phyloP scores from a whole-genome alignment of 2,329 filamentous ascomycete species.

The Coleophoma crateriformis region DNA sequence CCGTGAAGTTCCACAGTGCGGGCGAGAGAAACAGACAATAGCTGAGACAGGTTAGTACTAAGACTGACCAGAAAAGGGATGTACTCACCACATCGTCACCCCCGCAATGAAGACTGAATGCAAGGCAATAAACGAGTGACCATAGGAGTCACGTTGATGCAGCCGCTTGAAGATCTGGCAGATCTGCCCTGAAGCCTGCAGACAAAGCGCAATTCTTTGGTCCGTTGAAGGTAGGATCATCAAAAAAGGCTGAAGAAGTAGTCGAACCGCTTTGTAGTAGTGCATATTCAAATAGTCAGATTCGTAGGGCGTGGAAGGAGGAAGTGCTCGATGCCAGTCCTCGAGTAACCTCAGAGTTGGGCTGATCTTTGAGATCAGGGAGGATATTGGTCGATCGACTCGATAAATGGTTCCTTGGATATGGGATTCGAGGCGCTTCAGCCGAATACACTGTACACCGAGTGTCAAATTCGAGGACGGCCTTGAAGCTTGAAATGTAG shows the following conservation, averaged over 20 bases:
- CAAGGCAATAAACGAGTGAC: constrained; percentile 36
- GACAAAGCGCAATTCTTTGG: constrained; percentile 38
- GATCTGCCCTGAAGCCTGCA: constrained; percentile 33
- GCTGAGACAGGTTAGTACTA: constrained; percentile 1
- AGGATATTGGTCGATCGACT: constrained; percentile 37
- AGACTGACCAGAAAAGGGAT: too few species aligned
- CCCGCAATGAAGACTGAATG: constrained; percentile 38
- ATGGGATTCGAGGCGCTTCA: constrained; percentile 40
- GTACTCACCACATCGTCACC: constrained; percentile 27
- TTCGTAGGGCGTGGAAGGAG: constrained; percentile 25
- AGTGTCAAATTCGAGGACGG: constrained; percentile 32
- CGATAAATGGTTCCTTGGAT: constrained; percentile 48
- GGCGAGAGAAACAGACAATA: constrained; percentile 20
- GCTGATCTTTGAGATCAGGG: constrained; percentile 41
- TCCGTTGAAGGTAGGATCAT: constrained; percentile 38
- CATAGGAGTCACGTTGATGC: constrained; percentile 33
- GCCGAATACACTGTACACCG: constrained; percentile 36
- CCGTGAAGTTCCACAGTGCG: constrained; percentile 19
- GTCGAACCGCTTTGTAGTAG: constrained; percentile 42
- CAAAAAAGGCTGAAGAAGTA: constrained; percentile 44
- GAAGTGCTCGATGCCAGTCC: constrained; percentile 36
- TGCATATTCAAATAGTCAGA: constrained; percentile 42
- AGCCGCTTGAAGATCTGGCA: constrained; percentile 37
- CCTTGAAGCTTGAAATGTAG: constrained; percentile 22
- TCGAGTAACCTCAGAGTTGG: constrained; percentile 38